Base-by-base conservation (phyloP, 2,329 filamentous ascomycete genomes). In the Drechslerella coelobrocha region DNA sequence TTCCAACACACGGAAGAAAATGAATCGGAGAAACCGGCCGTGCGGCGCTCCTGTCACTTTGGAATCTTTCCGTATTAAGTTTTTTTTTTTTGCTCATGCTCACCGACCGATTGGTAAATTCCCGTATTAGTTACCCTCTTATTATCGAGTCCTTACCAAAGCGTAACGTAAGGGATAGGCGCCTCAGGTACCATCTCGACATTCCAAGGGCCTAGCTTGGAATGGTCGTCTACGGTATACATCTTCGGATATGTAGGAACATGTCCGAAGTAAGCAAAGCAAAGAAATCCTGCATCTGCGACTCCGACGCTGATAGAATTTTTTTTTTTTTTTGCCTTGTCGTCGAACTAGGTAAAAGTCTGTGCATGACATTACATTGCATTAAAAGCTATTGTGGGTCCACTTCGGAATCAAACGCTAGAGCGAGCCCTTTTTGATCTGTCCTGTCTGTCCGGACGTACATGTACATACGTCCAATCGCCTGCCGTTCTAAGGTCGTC, bases 11-110 rank as follows among this genome's bases (percentile, higher is more conserved):
- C 56, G 41, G 41, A 69, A 69, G 57, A 69, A 69, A 62, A 61
- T 26, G 56, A 52, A 62, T 71, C 66, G 66, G 66, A 71, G 53
- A 71, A 69, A 69, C 65, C 59, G 31, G 56, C 43, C 50, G 45
- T 27, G 29, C 50, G 47, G 37, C 56, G 50, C 39, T 61, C 56
- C 45, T 51, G 41, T 24, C 1, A 29, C 34, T 41, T 17, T 27
- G 43, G 43, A 55, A 24, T 55, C 50, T 55, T 48, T 63, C 48
- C 48, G 52, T 61, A 37, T 48, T 50, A 55, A 10, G 12, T 51
- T 51, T 51, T 31, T 54, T 59, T 45, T 50, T 39, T 21, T 26
- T 52, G n/a, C 53, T 47, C 37, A 52, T 29, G 37, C 37, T 43
- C 27, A 29, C n/a, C 27, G n/a, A 5, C 21, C 31, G 43, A 24